Evolutionary conservation across 208 protist genomes (phyloP).

Genomic region (Angomonas desouzai): DNA sequence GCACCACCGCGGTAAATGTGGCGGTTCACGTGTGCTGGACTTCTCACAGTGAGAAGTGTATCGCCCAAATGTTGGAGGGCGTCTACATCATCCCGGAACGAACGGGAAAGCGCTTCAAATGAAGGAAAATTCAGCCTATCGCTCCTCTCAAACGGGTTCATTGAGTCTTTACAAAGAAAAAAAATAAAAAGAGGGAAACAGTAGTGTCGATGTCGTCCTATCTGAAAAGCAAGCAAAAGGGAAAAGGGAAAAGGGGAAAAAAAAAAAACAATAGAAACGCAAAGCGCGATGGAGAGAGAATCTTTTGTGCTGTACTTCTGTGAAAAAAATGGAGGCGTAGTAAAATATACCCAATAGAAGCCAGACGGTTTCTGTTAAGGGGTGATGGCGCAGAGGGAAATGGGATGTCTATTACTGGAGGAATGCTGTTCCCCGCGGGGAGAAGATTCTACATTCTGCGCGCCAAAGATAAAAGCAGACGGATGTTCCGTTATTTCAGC

Average conservation of each 20-base stretch:
- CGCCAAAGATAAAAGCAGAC: too few relatives aligned
- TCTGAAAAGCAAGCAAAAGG: not conserved
- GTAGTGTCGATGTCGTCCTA: too few relatives aligned
- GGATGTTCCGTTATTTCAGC: too few relatives aligned
- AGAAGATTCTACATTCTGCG: too few relatives aligned
- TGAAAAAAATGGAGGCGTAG: too few relatives aligned
- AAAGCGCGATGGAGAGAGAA: too few relatives aligned
- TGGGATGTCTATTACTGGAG: not conserved
- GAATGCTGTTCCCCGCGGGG: too few relatives aligned
- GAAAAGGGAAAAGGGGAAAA: not conserved
- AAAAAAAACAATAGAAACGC: not conserved
- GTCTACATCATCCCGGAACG: conserved; percentile 3
- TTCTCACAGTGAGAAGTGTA: not conserved
- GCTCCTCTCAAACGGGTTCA: conserved; percentile 10
- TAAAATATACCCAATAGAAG: too few relatives aligned
- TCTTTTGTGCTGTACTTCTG: too few relatives aligned
- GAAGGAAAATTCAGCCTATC: conserved; percentile 16
- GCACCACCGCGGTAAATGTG: not conserved
- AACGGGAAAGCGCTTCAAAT: conserved; percentile 5
- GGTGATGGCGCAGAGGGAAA: too few relatives aligned
- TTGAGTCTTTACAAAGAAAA: not conserved
- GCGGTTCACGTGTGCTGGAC: not conserved
- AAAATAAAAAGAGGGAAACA: not conserved
- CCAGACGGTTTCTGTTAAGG: too few relatives aligned
- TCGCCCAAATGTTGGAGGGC: conserved; percentile 3